Base-by-base conservation (phyloP, 139 green algal genomes). In the Trebouxia sp. region DNA sequence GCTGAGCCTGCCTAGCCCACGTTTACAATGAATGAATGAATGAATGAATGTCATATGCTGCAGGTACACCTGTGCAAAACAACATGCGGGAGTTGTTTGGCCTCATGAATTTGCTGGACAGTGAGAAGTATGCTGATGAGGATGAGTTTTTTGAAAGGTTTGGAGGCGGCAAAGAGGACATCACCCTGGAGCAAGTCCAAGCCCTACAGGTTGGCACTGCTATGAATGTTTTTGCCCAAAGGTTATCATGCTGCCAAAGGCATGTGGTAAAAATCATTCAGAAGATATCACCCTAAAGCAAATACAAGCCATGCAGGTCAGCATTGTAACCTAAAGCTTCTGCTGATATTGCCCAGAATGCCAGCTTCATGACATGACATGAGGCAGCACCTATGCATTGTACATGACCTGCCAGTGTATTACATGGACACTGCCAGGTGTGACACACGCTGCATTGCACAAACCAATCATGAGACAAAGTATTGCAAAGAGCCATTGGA, bases 21-120 rank as follows among this genome's bases (percentile, higher is more conserved):
- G 26, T 69, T 69, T 24, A 8, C 6, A 28, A 69, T 24, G 56
- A 17, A 58, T 17, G 50, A 58, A 22, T 17, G 50, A 17, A 6
- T 37, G 1, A 2, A 24, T 37, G n/a, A 35, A 4, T 70, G 58
- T 70, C 20, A 24, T 70, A 17, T 70, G 28, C 39, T 67, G 45
- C 79, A 89, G 90, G 94, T 45, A 98, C 94, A 8, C 95, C 95
- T 41, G 90, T 98, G 47, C 94, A 98, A 87, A 98, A 98, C 92
- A 97, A 98, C 90, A 93, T 97, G 81, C 81, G 83, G 56, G 80
- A 84, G 87, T 89, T 98, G 39, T 96, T 82, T 81, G 86, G 89
- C 39, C 86, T 98, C 47, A 83, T 98, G 32, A 94, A 93, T 42
- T 66, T 98, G 65, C 84, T 98, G 26, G 88, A 98, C 80, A 78